Percentiles rank a stretch among this genome's conserved stretches.
Evolutionary conservation across 2,329 filamentous ascomycete genomes (phyloP).

Genomic region (Verticillium longisporum): DNA sequence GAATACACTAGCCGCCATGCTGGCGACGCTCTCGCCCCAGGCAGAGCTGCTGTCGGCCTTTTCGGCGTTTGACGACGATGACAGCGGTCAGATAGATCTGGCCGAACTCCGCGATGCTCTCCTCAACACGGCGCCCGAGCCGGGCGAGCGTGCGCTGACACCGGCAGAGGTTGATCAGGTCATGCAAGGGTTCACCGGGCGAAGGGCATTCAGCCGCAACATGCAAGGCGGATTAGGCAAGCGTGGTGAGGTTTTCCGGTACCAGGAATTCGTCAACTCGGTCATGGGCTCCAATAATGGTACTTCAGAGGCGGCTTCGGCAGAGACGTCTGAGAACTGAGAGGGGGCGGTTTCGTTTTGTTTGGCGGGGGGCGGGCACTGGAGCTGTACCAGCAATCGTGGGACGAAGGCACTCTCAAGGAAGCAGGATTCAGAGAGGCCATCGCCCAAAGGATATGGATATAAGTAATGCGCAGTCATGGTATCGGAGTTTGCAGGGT

Average conservation of each 20-base stretch:
- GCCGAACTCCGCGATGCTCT: conserved; percentile 76
- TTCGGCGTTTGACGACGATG: conserved; percentile 91
- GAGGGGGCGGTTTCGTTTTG: conserved; percentile 2
- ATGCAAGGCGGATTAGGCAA: conserved; percentile 48
- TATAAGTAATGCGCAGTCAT: not conserved
- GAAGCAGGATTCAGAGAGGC: not conserved
- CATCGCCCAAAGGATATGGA: not conserved
- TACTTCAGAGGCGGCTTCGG: conserved; percentile 20
- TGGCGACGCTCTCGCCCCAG: conserved; percentile 68
- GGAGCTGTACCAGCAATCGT: not conserved
- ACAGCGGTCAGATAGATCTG: conserved; percentile 87
- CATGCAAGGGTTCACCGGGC: conserved; percentile 78
- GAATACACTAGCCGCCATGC: conserved; percentile 67
- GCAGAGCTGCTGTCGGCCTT: conserved; percentile 84
- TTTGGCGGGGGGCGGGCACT: not conserved
- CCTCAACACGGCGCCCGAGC: conserved; percentile 72
- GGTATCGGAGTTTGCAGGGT: not conserved
- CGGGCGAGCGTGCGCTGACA: conserved; percentile 57
- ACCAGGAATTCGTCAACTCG: conserved; percentile 81
- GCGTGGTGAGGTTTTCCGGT: conserved; percentile 84
- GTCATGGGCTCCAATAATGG: conserved; percentile 48
- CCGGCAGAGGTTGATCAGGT: conserved; percentile 77
- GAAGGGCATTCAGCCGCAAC: conserved; percentile 71
- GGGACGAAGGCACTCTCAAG: not conserved
- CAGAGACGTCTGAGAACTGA: conserved; percentile 17